Percentiles rank a stretch among this genome's conserved stretches.
Evolutionary conservation across 139 green algal species (phyloP).

Genomic region (Picocystis salinarum): DNA sequence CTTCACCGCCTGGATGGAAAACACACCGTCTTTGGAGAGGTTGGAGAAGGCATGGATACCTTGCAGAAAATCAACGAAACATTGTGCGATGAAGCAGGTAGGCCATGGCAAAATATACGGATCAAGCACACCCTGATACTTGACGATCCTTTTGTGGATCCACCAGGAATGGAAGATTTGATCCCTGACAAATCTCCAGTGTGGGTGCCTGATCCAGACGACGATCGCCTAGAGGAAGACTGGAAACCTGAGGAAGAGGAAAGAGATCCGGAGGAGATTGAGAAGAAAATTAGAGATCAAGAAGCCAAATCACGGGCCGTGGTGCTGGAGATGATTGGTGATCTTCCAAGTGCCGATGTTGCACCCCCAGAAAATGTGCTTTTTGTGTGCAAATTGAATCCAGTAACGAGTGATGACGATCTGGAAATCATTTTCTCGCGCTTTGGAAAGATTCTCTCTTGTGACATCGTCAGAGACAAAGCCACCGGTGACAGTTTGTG

Average conservation of each 20-base stretch:
- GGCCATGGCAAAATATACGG: constrained; percentile 85
- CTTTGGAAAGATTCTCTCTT: constrained; percentile 81
- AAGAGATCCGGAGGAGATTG: constrained; percentile 48
- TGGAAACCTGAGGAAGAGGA: constrained; percentile 63
- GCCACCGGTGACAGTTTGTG: constrained; percentile 89
- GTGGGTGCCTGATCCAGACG: constrained; percentile 24
- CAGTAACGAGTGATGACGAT: constrained; percentile 70
- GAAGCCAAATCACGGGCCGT: constrained; percentile 68
- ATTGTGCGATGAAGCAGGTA: constrained; percentile 51
- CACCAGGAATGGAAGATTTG: constrained; percentile 39
- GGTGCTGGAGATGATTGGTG: constrained; percentile 95
- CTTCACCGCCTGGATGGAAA: constrained; percentile 75
- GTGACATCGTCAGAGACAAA: constrained; percentile 85
- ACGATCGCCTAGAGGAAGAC: constrained; percentile 82
- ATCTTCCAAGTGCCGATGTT: constrained; percentile 74
- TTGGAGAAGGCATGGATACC: constrained; percentile 75
- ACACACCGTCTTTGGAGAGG: constrained; percentile 73
- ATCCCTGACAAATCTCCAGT: constrained; percentile 45
- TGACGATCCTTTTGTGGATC: constrained; percentile 89
- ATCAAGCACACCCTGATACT: constrained; percentile 87
- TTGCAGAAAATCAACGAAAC: constrained; percentile 75
- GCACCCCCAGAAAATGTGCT: constrained; percentile 82
- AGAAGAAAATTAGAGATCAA: constrained; percentile 38
- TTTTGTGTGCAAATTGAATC: constrained; percentile 99
- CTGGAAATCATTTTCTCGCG: constrained; percentile 95